Evolutionary conservation across 2,329 filamentous ascomycete species (phyloP).

Genomic region (Diaporthe sp.): DNA sequence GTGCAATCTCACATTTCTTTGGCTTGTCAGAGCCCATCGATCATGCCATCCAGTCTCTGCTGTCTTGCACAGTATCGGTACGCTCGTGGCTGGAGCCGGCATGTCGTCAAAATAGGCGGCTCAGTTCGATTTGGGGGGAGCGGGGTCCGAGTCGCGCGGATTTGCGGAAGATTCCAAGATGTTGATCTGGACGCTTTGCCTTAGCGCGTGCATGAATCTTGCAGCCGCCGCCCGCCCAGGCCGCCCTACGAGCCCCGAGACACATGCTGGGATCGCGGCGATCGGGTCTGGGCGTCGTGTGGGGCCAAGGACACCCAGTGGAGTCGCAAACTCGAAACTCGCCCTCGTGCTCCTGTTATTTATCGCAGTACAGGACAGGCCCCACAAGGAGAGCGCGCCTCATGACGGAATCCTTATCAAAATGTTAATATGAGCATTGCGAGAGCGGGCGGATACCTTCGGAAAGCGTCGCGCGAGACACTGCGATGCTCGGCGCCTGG

Average conservation of each 20-base stretch:
- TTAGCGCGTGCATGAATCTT: conserved; percentile 29
- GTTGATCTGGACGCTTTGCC: neutral
- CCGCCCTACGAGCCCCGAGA: conserved; percentile 8
- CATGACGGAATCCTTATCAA: neutral
- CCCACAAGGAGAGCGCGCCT: neutral
- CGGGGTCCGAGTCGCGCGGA: neutral
- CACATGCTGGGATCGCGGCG: conserved; percentile 1
- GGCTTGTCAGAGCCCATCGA: conserved; percentile 36
- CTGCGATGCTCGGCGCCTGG: no score
- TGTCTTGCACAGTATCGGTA: neutral
- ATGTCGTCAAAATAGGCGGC: conserved; percentile 11
- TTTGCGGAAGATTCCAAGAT: conserved; percentile 7
- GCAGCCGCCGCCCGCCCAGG: neutral
- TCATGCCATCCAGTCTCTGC: conserved; percentile 28
- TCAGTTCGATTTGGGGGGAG: conserved; percentile 1
- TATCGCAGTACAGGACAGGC: neutral
- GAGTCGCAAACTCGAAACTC: conserved; percentile 16
- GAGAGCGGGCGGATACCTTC: neutral
- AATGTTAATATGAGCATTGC: neutral
- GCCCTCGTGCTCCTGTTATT: conserved; percentile 6
- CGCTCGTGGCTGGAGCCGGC: conserved; percentile 23
- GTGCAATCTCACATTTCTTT: conserved; percentile 35
- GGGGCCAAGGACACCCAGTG: neutral
- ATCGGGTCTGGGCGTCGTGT: conserved; percentile 21
- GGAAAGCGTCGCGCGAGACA: neutral